A percentile compares a stretch with the other conserved stretches of the same genome.
Conservation (phyloP, 2,329 filamentous ascomycete species). For the Colletotrichum ledebouriae region DNA sequence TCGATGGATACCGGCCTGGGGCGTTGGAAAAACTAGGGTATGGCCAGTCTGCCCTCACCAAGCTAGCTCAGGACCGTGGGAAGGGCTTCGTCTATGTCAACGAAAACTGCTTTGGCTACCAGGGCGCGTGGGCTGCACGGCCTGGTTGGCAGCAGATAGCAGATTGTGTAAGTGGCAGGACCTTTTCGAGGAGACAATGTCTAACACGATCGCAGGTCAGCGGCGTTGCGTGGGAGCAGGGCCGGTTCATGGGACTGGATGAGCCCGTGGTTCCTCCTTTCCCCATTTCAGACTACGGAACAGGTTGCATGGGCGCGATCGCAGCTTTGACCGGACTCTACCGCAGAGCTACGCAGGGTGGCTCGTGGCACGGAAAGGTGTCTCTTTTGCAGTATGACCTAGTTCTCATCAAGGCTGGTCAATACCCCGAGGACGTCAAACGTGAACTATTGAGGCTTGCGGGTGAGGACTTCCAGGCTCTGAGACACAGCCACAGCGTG, state of each 20-base stretch:
- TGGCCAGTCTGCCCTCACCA: constrained; percentile 65
- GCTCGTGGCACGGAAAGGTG: constrained; percentile 75
- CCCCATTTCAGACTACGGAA: constrained; percentile 76
- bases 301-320: constrained; percentile 78
- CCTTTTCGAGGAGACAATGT: too few relatives aligned
- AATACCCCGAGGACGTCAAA: constrained; percentile 68
- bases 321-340: constrained; percentile 75
- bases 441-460: constrained; percentile 62
- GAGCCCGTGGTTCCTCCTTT: constrained; percentile 77
- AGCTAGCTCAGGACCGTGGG: constrained; percentile 65
- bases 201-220: constrained; percentile 50
- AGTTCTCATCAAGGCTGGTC: constrained; percentile 71
- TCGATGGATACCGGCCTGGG: constrained; percentile 78
- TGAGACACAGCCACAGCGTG: constrained; percentile 73
- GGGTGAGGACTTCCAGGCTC: constrained; percentile 65
- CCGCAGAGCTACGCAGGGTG: constrained; percentile 71
- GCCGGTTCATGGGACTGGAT: constrained; percentile 70
- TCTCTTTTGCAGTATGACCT: constrained; percentile 78
- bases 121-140: constrained; percentile 70
- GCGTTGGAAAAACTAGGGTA: constrained; percentile 75
- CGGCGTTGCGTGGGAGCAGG: constrained; percentile 72
- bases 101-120: constrained; percentile 78
- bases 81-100: constrained; percentile 77
- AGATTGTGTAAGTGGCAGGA: constrained; percentile 63
- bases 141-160: constrained; percentile 82